Percentiles rank a stretch among this genome's conserved stretches.
Evolutionary conservation across 1,284 basidiomycete species (phyloP).

Genomic region (Inonotus obliquus): DNA sequence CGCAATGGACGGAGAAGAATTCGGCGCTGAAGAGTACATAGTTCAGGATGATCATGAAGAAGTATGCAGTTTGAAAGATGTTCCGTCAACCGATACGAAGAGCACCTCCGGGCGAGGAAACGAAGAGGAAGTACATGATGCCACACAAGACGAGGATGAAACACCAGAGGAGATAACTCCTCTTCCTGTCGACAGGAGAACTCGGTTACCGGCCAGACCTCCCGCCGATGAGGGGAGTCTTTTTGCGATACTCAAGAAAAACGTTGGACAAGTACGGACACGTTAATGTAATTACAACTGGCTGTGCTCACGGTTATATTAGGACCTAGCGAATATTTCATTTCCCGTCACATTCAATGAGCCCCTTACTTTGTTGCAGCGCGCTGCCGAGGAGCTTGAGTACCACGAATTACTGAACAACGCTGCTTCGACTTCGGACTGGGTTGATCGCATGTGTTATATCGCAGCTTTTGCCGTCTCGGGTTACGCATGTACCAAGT

Average conservation of each 20-base stretch:
- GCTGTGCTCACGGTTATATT: not conserved
- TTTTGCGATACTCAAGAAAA: constrained; percentile 86
- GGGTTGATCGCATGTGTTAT: constrained; percentile 68
- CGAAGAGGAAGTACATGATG: constrained; percentile 15
- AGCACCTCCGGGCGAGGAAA: constrained; percentile 6
- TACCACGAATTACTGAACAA: constrained; percentile 67
- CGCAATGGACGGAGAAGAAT: constrained; percentile 46
- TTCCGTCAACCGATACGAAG: constrained; percentile 11
- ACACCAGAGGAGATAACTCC: constrained; percentile 19
- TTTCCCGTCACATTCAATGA: constrained; percentile 90
- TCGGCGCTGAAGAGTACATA: constrained; percentile 66
- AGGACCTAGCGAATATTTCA: constrained; percentile 84
- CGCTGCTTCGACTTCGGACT: constrained; percentile 59
- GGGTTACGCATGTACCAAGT: constrained; percentile 74
- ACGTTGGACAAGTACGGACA: constrained; percentile 75
- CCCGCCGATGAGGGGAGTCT: constrained; percentile 83
- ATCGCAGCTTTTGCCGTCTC: constrained; percentile 84
- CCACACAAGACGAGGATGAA: constrained; percentile 24
- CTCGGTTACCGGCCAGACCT: constrained; percentile 59
- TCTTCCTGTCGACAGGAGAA: constrained; percentile 45
- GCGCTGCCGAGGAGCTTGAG: constrained; percentile 80
- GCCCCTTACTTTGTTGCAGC: constrained; percentile 77
- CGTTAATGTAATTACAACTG: not conserved
- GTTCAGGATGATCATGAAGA: constrained; percentile 39
- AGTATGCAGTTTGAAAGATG: constrained; percentile 24